Conservation (phyloP, 192 early-diverging fungal genomes). For the Coemansia furcata region DNA sequence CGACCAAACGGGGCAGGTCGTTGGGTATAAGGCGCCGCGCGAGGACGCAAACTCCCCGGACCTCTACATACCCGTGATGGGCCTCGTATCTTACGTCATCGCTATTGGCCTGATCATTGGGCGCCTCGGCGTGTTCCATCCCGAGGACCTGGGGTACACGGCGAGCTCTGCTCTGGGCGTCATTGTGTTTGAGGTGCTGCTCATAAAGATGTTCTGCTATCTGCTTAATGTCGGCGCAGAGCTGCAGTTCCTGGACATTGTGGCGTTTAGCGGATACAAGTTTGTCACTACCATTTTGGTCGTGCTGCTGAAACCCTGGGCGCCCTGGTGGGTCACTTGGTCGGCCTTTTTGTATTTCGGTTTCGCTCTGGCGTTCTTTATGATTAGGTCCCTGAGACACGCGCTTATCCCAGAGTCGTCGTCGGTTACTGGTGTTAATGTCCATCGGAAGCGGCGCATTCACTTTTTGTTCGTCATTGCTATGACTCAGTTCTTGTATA, state of each 20-base stretch:
- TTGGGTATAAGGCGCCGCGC: constrained; percentile 77
- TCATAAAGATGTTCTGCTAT: constrained; percentile 84
- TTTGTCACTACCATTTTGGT: constrained; percentile 77
- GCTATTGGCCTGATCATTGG: constrained; percentile 69
- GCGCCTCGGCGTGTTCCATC: constrained; percentile 70
- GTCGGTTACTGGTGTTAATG: constrained; percentile 57
- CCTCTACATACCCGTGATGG: constrained; percentile 96
- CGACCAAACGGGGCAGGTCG: constrained; percentile 74
- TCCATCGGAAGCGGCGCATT: constrained; percentile 78
- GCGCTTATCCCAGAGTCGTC: constrained; percentile 70
- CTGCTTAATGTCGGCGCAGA: constrained; percentile 83
- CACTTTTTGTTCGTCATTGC: constrained; percentile 87
- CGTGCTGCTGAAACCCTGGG: constrained; percentile 15
- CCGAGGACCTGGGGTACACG: constrained; percentile 80
- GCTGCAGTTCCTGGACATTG: constrained; percentile 77
- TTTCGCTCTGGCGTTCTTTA: constrained; percentile 81
- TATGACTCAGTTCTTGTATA: constrained; percentile 74
- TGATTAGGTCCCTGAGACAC: constrained; percentile 75
- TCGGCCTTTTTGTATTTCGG: constrained; percentile 70
- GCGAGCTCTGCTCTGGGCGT: constrained; percentile 81
- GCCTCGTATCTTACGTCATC: constrained; percentile 88
- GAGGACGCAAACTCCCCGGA: constrained; percentile 95
- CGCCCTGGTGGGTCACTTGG: constrained; percentile 64
- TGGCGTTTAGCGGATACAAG: constrained; percentile 93
- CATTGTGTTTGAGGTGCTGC: constrained; percentile 75